A percentile compares a stretch with the other conserved stretches of the same genome.
Evolutionary conservation across 441 rosid species (phyloP).

Genomic region (Hura crepitans): DNA sequence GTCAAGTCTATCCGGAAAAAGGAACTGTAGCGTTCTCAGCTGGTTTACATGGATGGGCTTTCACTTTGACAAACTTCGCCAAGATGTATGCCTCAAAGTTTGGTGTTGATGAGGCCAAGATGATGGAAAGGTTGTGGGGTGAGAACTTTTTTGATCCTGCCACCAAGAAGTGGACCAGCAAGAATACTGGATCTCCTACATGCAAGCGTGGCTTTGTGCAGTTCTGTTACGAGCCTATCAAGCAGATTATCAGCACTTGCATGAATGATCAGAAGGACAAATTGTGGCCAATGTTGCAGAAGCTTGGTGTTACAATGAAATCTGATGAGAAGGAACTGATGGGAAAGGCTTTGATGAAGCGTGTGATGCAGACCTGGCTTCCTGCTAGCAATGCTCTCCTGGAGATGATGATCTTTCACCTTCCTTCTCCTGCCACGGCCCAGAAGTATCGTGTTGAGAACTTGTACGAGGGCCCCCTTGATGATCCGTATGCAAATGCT

Average conservation of each 20-base stretch:
- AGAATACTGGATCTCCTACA: constrained; percentile 44
- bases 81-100: constrained; percentile 62
- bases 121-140: constrained; percentile 69
- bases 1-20: constrained; percentile 64
- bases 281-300: constrained; percentile 54
- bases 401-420: constrained; percentile 61
- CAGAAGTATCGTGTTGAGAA: constrained; percentile 59
- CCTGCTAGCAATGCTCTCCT: constrained; percentile 48
- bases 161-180: constrained; percentile 53
- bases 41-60: constrained; percentile 63
- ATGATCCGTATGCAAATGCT: constrained; percentile 49
- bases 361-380: constrained; percentile 64
- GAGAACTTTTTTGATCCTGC: constrained; percentile 58
- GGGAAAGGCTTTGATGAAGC: constrained; percentile 61
- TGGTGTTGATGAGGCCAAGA: constrained; percentile 53
- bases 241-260: constrained; percentile 50
- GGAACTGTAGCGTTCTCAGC: constrained; percentile 67
- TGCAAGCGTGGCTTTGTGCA: constrained; percentile 63
- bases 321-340: constrained; percentile 49
- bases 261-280: constrained; percentile 60
- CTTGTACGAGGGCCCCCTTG: constrained; percentile 60
- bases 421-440: constrained; percentile 48
- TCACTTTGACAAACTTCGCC: constrained; percentile 53
- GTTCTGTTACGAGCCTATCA: constrained; percentile 60
- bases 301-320: constrained; percentile 47